A percentile compares a stretch with the other conserved stretches of the same genome.
These are phyloP conservation scores for Larix sibirica DNA, from an alignment of 83 land plant genomes.

Conservation along the genomic window DNA sequence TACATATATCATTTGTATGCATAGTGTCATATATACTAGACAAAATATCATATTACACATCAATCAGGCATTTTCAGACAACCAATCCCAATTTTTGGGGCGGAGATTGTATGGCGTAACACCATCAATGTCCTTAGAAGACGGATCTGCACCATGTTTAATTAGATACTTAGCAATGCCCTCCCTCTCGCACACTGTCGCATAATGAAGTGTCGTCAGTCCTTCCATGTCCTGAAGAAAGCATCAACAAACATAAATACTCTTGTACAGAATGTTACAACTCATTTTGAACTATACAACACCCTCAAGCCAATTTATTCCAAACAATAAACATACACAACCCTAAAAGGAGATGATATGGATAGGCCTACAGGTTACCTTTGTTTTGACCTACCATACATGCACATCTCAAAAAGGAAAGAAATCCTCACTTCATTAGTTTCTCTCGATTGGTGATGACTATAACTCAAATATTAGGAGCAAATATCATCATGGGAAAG, in stretches of 20 bases:
- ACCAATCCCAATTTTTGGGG: conserved; percentile 17
- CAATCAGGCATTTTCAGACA: conserved; percentile 8
- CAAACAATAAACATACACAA: neutral
- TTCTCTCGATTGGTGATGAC: neutral
- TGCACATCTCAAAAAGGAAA: neutral
- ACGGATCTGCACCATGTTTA: conserved; percentile 37
- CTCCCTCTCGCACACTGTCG: conserved; percentile 58
- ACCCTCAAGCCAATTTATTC: neutral
- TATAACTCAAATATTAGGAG: neutral
- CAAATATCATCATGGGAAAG: neutral
- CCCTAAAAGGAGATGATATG: neutral
- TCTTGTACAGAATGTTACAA: neutral
- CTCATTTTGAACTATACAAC: neutral
- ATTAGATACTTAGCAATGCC: conserved; percentile 55
- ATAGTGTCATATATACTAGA: neutral
- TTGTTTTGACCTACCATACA: neutral
- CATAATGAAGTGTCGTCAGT: conserved; percentile 74
- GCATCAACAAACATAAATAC: neutral
- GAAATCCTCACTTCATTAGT: neutral
- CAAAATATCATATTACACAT: neutral
- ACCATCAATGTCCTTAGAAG: conserved; percentile 51
- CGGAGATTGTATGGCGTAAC: conserved; percentile 39
- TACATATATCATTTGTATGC: neutral
- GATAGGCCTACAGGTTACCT: neutral
- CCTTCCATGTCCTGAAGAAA: conserved; percentile 58